Conservation (phyloP, 1,139 yeast genomes). For the Lodderomyces oxycetoniae region DNA sequence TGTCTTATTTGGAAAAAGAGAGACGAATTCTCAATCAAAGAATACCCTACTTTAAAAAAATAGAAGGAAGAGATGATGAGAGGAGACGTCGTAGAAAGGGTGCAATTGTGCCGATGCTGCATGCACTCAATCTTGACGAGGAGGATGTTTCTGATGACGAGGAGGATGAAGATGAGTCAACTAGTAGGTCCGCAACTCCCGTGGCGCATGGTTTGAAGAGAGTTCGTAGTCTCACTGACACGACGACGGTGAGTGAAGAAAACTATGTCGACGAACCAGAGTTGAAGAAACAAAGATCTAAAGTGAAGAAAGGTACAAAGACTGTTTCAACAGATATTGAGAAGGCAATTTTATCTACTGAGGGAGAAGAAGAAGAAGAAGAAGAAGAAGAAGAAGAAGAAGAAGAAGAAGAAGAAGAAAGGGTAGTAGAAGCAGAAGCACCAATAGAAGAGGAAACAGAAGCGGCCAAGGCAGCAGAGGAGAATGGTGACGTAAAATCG, state of each 20-base stretch:
- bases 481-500: constrained; percentile 12
- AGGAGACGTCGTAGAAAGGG: constrained; percentile 18
- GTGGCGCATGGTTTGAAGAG: constrained; percentile 26
- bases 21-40: constrained; percentile 19
- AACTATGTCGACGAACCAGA: constrained; percentile 4
- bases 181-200: constrained; percentile 41
- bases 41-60: constrained; percentile 50
- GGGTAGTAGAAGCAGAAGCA: no score
- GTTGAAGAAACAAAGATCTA: constrained; percentile 18
- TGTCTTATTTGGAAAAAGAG: constrained; percentile 26
- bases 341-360: neutral
- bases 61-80: constrained; percentile 19
- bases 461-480: constrained; percentile 3
- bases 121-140: constrained; percentile 55
- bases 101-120: constrained; percentile 60
- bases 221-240: constrained; percentile 26
- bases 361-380: constrained; percentile 5
- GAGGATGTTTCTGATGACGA: constrained; percentile 27
- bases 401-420: constrained; percentile 2
- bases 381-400: constrained; percentile 8
- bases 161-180: constrained; percentile 36
- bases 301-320: constrained; percentile 14
- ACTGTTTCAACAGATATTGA: constrained; percentile 2
- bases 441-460: constrained; percentile 1
- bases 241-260: constrained; percentile 30